Evolutionary conservation across 1,139 yeast genomes (phyloP).

Genomic region (Diutina siamensis): DNA sequence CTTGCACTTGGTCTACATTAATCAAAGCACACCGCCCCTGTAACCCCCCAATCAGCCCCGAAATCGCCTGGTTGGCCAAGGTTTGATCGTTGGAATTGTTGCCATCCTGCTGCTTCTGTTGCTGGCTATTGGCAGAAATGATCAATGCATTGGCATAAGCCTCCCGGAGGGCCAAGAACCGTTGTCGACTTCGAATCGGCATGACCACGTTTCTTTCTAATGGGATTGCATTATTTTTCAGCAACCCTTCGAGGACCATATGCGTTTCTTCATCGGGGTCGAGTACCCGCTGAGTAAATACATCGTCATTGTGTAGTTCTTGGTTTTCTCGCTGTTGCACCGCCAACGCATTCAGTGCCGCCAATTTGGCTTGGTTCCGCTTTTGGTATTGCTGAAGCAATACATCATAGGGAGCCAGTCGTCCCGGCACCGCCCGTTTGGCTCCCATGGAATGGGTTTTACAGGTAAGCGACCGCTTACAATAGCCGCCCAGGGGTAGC

Average conservation of each 20-base stretch:
- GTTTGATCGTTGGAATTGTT: slow-evolving; percentile 22
- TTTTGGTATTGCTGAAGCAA: slow-evolving; percentile 83
- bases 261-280: slow-evolving; percentile 91
- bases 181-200: slow-evolving; percentile 60
- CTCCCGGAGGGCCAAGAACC: slow-evolving; percentile 73
- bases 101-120: neutral
- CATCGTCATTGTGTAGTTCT: slow-evolving; percentile 19
- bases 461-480: slow-evolving; percentile 93
- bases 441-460: slow-evolving; percentile 98
- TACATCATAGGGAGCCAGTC: slow-evolving; percentile 86
- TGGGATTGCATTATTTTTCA: slow-evolving; percentile 70
- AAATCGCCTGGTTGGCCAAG: slow-evolving; percentile 38
- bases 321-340: slow-evolving; percentile 37
- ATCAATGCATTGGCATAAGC: slow-evolving; percentile 59
- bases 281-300: slow-evolving; percentile 17
- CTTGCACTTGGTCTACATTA: slow-evolving; percentile 39
- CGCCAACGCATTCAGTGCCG: slow-evolving; percentile 68
- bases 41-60: slow-evolving; percentile 55
- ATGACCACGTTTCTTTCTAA: slow-evolving; percentile 63
- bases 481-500: slow-evolving; percentile 80
- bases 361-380: slow-evolving; percentile 82
- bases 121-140: slow-evolving; percentile 8
- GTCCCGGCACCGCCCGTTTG: slow-evolving; percentile 85
- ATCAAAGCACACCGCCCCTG: slow-evolving; percentile 70
- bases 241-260: slow-evolving; percentile 85